A percentile compares a stretch with the other conserved stretches of the same genome.
Evolutionary conservation across 2,329 filamentous ascomycete species (phyloP).

Genomic region (Talaromyces rugulosus): DNA sequence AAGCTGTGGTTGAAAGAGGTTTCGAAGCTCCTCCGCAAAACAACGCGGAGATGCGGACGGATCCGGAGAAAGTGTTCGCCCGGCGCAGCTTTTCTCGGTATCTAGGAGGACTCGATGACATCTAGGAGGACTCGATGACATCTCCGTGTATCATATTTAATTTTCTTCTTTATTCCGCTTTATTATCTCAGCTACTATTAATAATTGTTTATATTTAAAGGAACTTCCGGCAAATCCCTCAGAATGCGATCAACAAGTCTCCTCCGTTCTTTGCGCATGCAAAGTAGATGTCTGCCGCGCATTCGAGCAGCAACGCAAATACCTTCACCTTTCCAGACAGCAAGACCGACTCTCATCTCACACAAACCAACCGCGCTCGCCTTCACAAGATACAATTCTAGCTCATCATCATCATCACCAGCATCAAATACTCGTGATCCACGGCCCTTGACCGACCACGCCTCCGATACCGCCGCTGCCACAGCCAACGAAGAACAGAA

Average conservation of each 20-base stretch:
- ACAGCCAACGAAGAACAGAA: constrained; percentile 31
- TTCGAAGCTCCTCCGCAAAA: not conserved
- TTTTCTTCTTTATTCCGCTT: not conserved
- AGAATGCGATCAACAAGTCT: constrained; percentile 19
- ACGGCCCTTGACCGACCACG: constrained; percentile 32
- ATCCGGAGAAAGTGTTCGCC: constrained; percentile 23
- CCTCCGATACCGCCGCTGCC: constrained; percentile 23
- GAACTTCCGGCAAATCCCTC: not conserved
- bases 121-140: not conserved
- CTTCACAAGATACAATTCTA: constrained; percentile 27
- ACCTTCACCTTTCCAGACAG: not conserved
- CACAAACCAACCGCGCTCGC: not conserved
- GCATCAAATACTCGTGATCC: constrained; percentile 17
- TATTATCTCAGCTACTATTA: not conserved
- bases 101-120: not conserved
- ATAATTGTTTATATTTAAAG: not conserved
- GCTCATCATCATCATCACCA: constrained; percentile 17
- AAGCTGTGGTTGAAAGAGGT: not conserved
- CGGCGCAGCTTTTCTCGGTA: constrained; percentile 17
- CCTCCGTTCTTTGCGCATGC: constrained; percentile 20
- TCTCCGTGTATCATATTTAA: not conserved
- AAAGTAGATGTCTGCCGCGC: constrained; percentile 15
- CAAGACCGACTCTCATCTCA: constrained; percentile 1
- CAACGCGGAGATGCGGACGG: constrained; percentile 17
- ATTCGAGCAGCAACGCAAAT: constrained; percentile 13